A percentile compares a stretch with the other conserved stretches of the same genome.
These are phyloP conservation scores for Gigaspora rosea DNA, from an alignment of 192 early-diverging fungal species.

Conservation along the genomic window DNA sequence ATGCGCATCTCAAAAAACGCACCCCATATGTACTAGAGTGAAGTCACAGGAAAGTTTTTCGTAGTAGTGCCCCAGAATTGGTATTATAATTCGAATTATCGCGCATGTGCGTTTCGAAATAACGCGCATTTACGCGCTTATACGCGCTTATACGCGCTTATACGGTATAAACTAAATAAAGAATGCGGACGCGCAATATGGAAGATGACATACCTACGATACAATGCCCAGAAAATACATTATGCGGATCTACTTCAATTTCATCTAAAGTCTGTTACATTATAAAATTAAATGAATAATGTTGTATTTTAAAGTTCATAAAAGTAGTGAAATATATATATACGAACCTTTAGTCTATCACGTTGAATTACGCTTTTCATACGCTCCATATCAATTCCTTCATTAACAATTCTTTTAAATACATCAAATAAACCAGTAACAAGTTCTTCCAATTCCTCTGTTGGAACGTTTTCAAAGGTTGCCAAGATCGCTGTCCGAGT, in stretches of 20 bases:
- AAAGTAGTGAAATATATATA: constrained; percentile 22
- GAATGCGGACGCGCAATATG: too few species aligned
- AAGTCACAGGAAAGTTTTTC: too few species aligned
- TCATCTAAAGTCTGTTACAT: constrained; percentile 36
- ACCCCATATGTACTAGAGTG: too few species aligned
- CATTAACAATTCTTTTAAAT: constrained; percentile 44
- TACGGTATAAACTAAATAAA: too few species aligned
- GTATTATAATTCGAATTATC: too few species aligned
- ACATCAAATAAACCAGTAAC: constrained; percentile 47
- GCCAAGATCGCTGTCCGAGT: constrained; percentile 47
- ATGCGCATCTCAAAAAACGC: too few species aligned
- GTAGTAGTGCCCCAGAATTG: too few species aligned
- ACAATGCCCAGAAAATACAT: constrained; percentile 31
- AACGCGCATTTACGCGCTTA: too few species aligned
- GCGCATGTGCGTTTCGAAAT: too few species aligned
- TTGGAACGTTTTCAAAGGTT: constrained; percentile 55
- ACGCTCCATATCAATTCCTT: constrained; percentile 60
- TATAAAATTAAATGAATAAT: background rate
- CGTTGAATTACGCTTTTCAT: constrained; percentile 55
- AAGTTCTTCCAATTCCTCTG: constrained; percentile 53
- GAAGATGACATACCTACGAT: constrained; percentile 27
- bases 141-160: too few species aligned
- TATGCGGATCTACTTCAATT: constrained; percentile 44
- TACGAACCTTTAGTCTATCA: constrained; percentile 49
- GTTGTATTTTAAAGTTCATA: background rate